phyloP scores from a whole-genome alignment of 2,329 filamentous ascomycete genomes.

The Moelleriella libera region DNA sequence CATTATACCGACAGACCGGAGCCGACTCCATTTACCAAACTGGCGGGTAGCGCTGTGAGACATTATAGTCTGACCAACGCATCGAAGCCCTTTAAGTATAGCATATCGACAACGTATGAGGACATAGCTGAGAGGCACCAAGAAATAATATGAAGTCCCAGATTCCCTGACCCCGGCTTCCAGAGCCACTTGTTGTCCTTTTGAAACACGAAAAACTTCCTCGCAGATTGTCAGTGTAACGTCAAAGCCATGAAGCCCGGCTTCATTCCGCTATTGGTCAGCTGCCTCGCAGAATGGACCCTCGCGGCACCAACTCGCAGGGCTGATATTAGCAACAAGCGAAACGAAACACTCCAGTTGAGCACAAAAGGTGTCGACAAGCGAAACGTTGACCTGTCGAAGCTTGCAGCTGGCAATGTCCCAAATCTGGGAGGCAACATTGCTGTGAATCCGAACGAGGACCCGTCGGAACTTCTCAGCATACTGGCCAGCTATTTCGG shows the following conservation, averaged over 20 bases:
- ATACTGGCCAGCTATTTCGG: not conserved
- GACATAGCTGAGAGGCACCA: not conserved
- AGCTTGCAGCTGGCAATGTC: not conserved
- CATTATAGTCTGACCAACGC: not conserved
- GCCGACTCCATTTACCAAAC: not conserved
- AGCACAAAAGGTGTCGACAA: not conserved
- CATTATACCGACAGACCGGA: not conserved
- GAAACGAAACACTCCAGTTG: not conserved
- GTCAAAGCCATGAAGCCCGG: slow-evolving; percentile 2
- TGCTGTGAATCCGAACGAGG: not conserved
- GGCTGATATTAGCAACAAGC: not conserved
- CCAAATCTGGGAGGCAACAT: not conserved
- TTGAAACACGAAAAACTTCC: not conserved
- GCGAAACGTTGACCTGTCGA: not conserved
- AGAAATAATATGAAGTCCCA: not conserved
- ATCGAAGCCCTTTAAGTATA: not conserved
- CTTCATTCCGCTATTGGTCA: not conserved
- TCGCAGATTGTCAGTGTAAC: not conserved
- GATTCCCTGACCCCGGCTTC: not conserved
- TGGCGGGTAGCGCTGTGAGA: not conserved
- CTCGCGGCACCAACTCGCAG: slow-evolving; percentile 1
- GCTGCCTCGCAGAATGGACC: slow-evolving; percentile 1
- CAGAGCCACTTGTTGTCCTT: not conserved
- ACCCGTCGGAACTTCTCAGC: not conserved
- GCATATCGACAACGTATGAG: not conserved